Evolutionary conservation across 345 rosid genomes (phyloP).

Genomic region (Capsella bursapastoris): DNA sequence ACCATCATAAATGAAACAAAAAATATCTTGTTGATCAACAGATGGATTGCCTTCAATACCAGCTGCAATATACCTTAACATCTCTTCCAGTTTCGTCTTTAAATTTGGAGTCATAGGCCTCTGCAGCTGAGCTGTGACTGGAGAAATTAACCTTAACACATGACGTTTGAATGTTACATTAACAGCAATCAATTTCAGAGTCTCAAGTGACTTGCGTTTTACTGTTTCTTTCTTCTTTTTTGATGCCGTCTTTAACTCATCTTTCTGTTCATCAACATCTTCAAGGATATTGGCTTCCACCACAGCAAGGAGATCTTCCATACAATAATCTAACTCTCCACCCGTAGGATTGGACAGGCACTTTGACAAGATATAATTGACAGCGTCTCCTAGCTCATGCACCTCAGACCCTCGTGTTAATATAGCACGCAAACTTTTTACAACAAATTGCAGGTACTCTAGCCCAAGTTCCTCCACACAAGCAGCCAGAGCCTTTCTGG

Average conservation of each 20-base stretch:
- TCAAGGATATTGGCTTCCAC: constrained; percentile 75
- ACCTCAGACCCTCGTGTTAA: constrained; percentile 58
- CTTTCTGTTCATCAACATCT: constrained; percentile 78
- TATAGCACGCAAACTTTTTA: no score
- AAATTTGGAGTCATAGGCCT: constrained; percentile 64
- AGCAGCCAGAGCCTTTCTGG: constrained; percentile 76
- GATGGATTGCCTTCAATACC: constrained; percentile 80
- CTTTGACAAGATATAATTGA: constrained; percentile 64
- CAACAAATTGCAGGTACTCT: constrained; percentile 66
- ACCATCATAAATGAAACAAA: constrained; percentile 64
- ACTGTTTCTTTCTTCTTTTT: constrained; percentile 62
- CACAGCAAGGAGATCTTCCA: constrained; percentile 67
- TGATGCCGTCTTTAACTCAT: constrained; percentile 33
- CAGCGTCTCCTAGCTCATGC: constrained; percentile 74
- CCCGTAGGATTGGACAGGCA: constrained; percentile 45
- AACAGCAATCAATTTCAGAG: constrained; percentile 70
- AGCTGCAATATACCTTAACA: constrained; percentile 66
- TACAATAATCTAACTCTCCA: constrained; percentile 71
- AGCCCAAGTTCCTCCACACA: constrained; percentile 85
- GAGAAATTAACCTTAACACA: constrained; percentile 62
- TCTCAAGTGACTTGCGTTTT: constrained; percentile 68
- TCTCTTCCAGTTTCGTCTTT: constrained; percentile 65
- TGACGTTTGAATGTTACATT: constrained; percentile 65
- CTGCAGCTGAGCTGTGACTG: constrained; percentile 57
- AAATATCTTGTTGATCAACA: constrained; percentile 66